Evolutionary conservation across 164 flowering plant genomes (phyloP).

Genomic region (Stephania cephalantha): DNA sequence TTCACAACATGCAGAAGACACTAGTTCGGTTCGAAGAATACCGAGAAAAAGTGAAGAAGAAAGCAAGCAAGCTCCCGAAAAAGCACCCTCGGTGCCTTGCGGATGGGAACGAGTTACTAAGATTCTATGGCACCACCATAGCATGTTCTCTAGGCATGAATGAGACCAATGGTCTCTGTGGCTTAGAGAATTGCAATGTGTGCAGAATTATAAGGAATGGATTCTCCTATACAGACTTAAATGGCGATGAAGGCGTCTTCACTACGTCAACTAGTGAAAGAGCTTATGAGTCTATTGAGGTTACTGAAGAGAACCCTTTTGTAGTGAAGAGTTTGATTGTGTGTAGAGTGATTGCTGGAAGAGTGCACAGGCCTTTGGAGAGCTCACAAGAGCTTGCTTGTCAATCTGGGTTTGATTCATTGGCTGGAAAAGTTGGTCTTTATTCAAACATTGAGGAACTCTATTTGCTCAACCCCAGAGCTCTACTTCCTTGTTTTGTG

Average conservation of each 20-base stretch:
- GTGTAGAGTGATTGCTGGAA: conserved; percentile 76
- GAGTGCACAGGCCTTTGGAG: conserved; percentile 68
- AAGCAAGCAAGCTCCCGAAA: conserved; percentile 63
- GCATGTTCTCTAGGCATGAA: conserved; percentile 52
- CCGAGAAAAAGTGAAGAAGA: conserved; percentile 55
- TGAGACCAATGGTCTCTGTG: conserved; percentile 47
- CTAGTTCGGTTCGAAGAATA: conserved; percentile 62
- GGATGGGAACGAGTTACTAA: conserved; percentile 66
- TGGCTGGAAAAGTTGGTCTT: conserved; percentile 80
- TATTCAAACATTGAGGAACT: conserved; percentile 86
- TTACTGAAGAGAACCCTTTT: conserved; percentile 25
- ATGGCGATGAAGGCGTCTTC: conserved; percentile 56
- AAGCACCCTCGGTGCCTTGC: conserved; percentile 76
- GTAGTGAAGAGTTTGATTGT: conserved; percentile 52
- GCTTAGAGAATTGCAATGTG: conserved; percentile 42
- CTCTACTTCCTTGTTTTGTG: conserved; percentile 93
- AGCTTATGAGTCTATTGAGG: conserved; percentile 56
- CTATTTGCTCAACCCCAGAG: conserved; percentile 71
- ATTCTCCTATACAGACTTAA: conserved; percentile 44
- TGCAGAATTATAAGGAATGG: conserved; percentile 55
- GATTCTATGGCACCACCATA: conserved; percentile 58
- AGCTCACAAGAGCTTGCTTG: conserved; percentile 49
- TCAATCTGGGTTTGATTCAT: conserved; percentile 63
- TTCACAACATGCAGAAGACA: conserved; percentile 67
- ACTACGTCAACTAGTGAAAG: conserved; percentile 69